These are phyloP conservation scores for Pleurotus platypus DNA, from an alignment of 768 basidiomycete species.

Conservation along the genomic window DNA sequence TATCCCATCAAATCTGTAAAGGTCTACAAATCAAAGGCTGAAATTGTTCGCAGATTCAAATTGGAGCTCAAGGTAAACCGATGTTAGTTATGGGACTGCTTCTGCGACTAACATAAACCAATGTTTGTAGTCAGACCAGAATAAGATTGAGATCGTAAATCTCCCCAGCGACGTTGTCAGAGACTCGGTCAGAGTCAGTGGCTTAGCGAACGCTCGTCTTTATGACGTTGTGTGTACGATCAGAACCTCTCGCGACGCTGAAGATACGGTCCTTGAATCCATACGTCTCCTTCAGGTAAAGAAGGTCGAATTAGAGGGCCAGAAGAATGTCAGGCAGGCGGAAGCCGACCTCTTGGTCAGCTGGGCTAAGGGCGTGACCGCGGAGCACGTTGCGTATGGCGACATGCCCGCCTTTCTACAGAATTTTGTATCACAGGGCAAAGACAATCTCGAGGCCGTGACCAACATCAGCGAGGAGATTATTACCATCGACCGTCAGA, in stretches of 20 bases:
- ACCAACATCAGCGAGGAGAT: slow-evolving; percentile 36
- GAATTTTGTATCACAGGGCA: slow-evolving; percentile 33
- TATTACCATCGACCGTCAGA: slow-evolving; percentile 32
- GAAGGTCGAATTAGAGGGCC: slow-evolving; percentile 30
- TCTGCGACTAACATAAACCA: no score
- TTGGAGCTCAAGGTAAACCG: slow-evolving; percentile 44
- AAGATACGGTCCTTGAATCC: slow-evolving; percentile 25
- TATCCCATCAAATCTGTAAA: slow-evolving; percentile 51
- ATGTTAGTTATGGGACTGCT: neutral
- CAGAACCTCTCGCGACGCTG: slow-evolving; percentile 9
- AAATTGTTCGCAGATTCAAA: slow-evolving; percentile 49
- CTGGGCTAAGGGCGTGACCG: slow-evolving; percentile 41
- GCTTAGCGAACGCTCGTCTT: slow-evolving; percentile 43
- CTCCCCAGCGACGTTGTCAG: slow-evolving; percentile 49
- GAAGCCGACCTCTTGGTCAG: slow-evolving; percentile 37
- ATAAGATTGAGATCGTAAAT: slow-evolving; percentile 44
- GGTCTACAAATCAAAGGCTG: slow-evolving; percentile 53
- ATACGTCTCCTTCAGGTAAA: slow-evolving; percentile 33
- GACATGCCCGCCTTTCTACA: slow-evolving; percentile 39
- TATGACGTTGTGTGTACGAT: slow-evolving; percentile 54
- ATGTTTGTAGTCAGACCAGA: slow-evolving; percentile 43
- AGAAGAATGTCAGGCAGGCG: slow-evolving; percentile 34
- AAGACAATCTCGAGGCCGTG: slow-evolving; percentile 29
- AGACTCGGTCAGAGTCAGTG: slow-evolving; percentile 50
- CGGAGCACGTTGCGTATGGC: slow-evolving; percentile 34